Percentiles rank a stretch among this genome's conserved stretches.
Conservation (phyloP, 2,329 filamentous ascomycete genomes). For the Lithohypha guttulata region DNA sequence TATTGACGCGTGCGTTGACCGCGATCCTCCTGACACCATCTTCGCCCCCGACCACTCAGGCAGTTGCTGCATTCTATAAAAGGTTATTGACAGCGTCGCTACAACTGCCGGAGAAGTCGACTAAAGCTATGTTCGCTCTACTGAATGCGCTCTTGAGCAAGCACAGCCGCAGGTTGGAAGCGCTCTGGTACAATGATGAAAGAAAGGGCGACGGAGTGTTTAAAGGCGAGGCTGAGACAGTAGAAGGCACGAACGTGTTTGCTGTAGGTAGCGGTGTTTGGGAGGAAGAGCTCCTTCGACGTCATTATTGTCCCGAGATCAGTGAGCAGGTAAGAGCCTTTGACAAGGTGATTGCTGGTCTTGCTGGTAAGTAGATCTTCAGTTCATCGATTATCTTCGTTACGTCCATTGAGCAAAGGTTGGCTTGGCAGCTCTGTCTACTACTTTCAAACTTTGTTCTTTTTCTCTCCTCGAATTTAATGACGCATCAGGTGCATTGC, state of each 20-base stretch:
- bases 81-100: slow-evolving; percentile 72
- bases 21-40: slow-evolving; percentile 65
- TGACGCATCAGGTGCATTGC: too few species aligned
- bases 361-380: too few species aligned
- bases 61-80: slow-evolving; percentile 87
- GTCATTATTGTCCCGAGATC: slow-evolving; percentile 80
- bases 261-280: slow-evolving; percentile 63
- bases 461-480: too few species aligned
- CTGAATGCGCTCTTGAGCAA: slow-evolving; percentile 67
- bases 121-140: slow-evolving; percentile 66
- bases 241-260: slow-evolving; percentile 84
- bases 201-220: slow-evolving; percentile 82
- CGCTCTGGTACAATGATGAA: slow-evolving; percentile 93
- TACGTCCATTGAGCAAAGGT: too few species aligned
- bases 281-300: slow-evolving; percentile 79
- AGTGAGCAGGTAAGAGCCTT: slow-evolving; percentile 60
- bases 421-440: too few species aligned
- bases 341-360: slow-evolving; percentile 50
- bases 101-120: slow-evolving; percentile 83
- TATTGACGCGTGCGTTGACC: slow-evolving; percentile 77
- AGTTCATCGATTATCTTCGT: too few species aligned
- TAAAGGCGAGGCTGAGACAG: slow-evolving; percentile 58
- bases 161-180: slow-evolving; percentile 69
- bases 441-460: too few species aligned
- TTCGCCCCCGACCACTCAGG: slow-evolving; percentile 61